phyloP scores from a whole-genome alignment of 2,329 filamentous ascomycete species.

The Pseudogymnoascus sp. region DNA sequence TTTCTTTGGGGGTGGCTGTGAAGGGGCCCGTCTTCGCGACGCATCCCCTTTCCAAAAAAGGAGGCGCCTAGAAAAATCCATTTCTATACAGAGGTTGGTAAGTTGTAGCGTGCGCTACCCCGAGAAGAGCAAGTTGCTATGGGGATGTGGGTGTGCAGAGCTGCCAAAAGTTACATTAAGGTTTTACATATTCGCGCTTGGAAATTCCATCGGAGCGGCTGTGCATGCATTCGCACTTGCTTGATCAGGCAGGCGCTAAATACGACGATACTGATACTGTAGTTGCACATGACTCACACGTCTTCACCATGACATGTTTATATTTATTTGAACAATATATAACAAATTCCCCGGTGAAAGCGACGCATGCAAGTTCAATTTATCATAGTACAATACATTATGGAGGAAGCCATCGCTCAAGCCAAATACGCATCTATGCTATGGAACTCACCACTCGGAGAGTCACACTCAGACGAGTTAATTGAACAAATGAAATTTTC shows the following conservation, averaged over 20 bases:
- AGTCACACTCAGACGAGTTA: neutral
- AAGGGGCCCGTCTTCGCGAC: neutral
- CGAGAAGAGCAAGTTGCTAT: neutral
- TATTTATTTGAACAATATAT: neutral
- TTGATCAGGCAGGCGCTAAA: neutral
- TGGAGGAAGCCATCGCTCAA: neutral
- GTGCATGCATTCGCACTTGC: neutral
- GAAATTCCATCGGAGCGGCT: neutral
- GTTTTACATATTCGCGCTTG: neutral
- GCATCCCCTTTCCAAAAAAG: neutral
- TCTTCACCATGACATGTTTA: neutral
- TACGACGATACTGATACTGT: neutral
- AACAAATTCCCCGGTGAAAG: neutral
- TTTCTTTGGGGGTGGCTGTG: neutral
- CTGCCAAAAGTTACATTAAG: neutral
- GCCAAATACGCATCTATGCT: neutral
- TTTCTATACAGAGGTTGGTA: neutral
- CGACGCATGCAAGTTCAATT: neutral
- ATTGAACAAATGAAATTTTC: neutral
- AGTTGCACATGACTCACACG: neutral
- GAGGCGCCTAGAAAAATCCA: neutral
- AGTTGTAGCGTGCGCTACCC: neutral
- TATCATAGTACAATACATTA: neutral
- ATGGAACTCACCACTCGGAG: slow-evolving; percentile 4
- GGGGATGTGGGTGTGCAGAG: neutral